Evolutionary conservation across 768 basidiomycete genomes (phyloP), one percentile per base, ranked within the genome.

Genomic region (Leccinellum albellum): DNA sequence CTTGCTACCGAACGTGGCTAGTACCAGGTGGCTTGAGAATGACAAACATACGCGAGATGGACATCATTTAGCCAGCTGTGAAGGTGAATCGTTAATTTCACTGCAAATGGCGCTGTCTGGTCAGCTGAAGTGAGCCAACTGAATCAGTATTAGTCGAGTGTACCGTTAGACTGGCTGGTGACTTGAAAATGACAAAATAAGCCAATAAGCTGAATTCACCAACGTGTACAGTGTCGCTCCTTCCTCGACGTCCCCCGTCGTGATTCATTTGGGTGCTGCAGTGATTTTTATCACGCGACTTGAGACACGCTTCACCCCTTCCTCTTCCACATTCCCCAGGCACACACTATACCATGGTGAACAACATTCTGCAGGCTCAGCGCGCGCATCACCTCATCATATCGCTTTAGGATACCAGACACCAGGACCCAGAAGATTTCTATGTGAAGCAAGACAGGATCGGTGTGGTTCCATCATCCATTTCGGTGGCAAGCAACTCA

Each of bases 381-480:
- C 3, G 21, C 48, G 42, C 44, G n/a, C 56, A 24, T 20, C 12
- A 17, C 52, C 65, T 64, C 58, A 57, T 26, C 37, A 51, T 44
- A 47, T 50, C 26, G 21, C 50, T 45, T 50, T 69, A 90, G 88
- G 87, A 88, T 61, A 71, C 83, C 47, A 80, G 78, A 63, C 78
- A 82, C 64, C 87, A 89, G 75, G 96, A 99, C 79, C 96, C 96
- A 56, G 95, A 98, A 74, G 94, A 95, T 65, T 84, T 94, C 69
- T 99, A 97, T 73, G 94, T 98, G 61, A 92, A 89, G 73, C 96
- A 99, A 78, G 91, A 97, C 73, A 85, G 94, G 72, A 98, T 99
- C 67, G 96, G 96, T 96, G 63, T 44, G 79, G 72, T 56, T 56
- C 46, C 46, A 8, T 24, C 45, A 47, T 53, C 50, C 46, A 48